Evolutionary conservation across 345 rosid species (phyloP), one percentile per base, ranked within the genome.

Genomic region (Salix purpurea): DNA sequence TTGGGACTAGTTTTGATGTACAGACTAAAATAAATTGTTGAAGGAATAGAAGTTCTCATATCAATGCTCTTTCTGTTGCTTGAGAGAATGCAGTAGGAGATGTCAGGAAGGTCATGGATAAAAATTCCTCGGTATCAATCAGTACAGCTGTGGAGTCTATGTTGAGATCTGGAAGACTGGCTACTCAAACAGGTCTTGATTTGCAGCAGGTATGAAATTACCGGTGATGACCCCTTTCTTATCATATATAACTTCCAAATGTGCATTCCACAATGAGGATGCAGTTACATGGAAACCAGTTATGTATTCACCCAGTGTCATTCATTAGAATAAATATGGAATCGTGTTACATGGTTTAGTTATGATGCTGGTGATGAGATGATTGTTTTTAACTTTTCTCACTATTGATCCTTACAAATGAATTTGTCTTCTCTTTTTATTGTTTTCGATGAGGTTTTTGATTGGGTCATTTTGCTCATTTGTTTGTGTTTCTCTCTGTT

Each of bases 111-210:
- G 58, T 87, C 81, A 79, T 93, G 81, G 88, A 86, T 66, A 91
- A 77, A 80, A 84, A 82, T 80, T 84, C 89, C 73, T 23, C 93
- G 0, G 77, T 73, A 86, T 78, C 79, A 69, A 73, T 96, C 67
- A 85, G 99, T 81, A 34, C 74, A 50, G 83, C 92, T 32, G 77
- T 93, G 78, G 97, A 91, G 85, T 87, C 85, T 73, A 67, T 93
- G 87, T 84, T 96, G 84, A 96, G 84, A 84, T 87, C 91, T 73
- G 98, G 99, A 83, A 87, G 90, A 78, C 79, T 93, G 70, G 78
- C 48, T 23, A 88, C 93, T 4, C 97, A 90, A 81, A 82, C 98
- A 24, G 93, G 97, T 78, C 83, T 96, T 62, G 99, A 96, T 86
- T 85, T 96, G 75, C 98, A 93, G 82, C 96, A 96, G 94, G 99